Percentiles rank a stretch among this genome's conserved stretches.
Conservation (phyloP, 441 rosid species). For the Viola pubescens region DNA sequence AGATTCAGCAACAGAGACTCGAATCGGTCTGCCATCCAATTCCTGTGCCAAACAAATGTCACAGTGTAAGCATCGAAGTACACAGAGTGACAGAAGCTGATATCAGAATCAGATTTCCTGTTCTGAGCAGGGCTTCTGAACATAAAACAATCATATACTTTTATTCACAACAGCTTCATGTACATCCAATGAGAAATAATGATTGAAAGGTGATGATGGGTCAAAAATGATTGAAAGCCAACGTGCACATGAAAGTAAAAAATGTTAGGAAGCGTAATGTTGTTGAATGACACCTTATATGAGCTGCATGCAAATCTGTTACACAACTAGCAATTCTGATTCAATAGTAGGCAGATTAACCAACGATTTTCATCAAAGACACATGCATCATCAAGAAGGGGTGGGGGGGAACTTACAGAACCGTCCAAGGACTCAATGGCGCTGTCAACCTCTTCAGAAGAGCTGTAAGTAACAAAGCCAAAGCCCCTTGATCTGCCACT, state of each 20-base stretch:
- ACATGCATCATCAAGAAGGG: neutral
- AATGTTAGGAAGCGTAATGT: neutral
- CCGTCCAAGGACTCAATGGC: constrained; percentile 81
- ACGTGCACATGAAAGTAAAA: neutral
- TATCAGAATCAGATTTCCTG: neutral
- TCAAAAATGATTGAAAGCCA: neutral
- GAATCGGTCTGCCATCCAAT: constrained; percentile 76
- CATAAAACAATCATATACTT: neutral
- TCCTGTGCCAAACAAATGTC: constrained; percentile 43
- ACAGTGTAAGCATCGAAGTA: neutral
- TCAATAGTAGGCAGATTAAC: neutral
- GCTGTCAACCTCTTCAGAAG: constrained; percentile 62
- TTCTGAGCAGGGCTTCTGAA: too few species aligned
- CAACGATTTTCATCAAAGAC: neutral
- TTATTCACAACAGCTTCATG: neutral
- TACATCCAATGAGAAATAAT: neutral
- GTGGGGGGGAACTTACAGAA: constrained; percentile 43
- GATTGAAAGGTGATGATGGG: neutral
- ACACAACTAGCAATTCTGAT: constrained; percentile 4
- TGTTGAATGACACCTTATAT: neutral
- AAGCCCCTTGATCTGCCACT: constrained; percentile 96
- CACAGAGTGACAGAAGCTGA: neutral
- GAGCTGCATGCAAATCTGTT: neutral
- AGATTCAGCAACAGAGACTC: constrained; percentile 80
- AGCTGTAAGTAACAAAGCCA: constrained; percentile 83